Evolutionary conservation across 805 yeast genomes (phyloP).

Genomic region (Hanseniaspora hatyaiensis): DNA sequence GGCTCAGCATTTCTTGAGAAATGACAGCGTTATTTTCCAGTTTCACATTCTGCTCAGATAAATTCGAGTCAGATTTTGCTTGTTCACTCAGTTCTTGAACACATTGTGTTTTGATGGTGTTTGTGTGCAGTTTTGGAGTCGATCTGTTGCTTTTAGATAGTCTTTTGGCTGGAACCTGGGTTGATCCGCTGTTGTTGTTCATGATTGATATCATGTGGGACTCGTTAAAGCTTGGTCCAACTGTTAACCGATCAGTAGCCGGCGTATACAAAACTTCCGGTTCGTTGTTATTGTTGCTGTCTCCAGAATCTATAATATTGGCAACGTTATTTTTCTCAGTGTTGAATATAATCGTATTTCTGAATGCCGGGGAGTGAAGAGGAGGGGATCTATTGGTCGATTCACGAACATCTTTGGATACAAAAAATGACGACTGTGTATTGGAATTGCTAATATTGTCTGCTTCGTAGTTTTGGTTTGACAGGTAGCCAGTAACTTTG

Average conservation of each 20-base stretch:
- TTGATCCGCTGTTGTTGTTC: neutral
- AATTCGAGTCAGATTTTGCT: neutral
- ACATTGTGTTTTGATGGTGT: too few relatives aligned
- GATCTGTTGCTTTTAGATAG: neutral
- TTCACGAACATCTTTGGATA: slow-evolving; percentile 13
- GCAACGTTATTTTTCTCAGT: neutral
- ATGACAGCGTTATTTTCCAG: too few relatives aligned
- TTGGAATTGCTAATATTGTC: neutral
- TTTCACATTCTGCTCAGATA: neutral
- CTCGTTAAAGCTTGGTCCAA: neutral
- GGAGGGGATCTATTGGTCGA: slow-evolving; percentile 5
- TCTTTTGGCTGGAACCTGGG: too few relatives aligned
- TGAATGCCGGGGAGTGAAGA: neutral
- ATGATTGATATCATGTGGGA: neutral
- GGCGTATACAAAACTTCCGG: neutral
- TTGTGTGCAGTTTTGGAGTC: neutral
- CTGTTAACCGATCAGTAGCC: neutral
- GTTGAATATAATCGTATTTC: neutral
- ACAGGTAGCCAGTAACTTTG: too few relatives aligned
- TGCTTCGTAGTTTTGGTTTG: too few relatives aligned
- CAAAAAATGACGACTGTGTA: slow-evolving; percentile 8
- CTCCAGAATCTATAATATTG: neutral
- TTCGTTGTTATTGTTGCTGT: neutral
- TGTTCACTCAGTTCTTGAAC: too few relatives aligned
- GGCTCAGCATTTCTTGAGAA: neutral